Base-by-base conservation (phyloP, 1,284 basidiomycete species). In the Leccinum insolens region DNA sequence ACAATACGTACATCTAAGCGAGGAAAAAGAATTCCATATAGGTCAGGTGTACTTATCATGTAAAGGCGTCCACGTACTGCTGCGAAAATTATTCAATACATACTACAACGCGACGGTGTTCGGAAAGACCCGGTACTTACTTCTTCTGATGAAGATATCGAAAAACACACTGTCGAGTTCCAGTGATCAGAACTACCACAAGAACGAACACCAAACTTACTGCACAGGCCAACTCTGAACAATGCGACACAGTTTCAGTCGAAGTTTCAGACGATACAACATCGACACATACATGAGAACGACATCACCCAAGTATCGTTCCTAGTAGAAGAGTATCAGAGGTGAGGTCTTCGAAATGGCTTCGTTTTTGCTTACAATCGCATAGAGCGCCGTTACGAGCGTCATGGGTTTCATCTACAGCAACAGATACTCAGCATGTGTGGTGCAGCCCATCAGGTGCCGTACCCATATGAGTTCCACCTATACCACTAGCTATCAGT, bases 391-490 rank as follows among this genome's bases (percentile, higher is more conserved):
- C 7, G 67, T 76, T 44, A 79, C 70, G 12, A 77, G 65, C 3
- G 76, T 77, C 12, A 55, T 64, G 4, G 77, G 67, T 62, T 68
- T 77, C 74, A 68, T 75, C 76, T 79, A 37, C 5, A 14, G 49
- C 8, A 11, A 3, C n/a, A 37, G n/a, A 63, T 39, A 52, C 9
- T 69, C 20, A 65, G 55, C 49, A 62, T 34, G 9, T 6, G 31
- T 15, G 34, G 58, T 49, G 12, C 34, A 31, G n/a, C 41, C 37
- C 28, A 44, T 49, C 8, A 14, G n/a, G 59, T 17, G 5, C 44
- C 76, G 64, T 63, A 78, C 76, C 77, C 78, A 79, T 68, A 77
- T 69, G n/a, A 78, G 73, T 6, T 78, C 77, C 61, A 77, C 66
- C 78, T 77, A 39, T 62, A 62, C 44, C 61, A 28, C 39, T 12